Conservation (phyloP, 257 asterid species). For the Apocynum venetum region DNA sequence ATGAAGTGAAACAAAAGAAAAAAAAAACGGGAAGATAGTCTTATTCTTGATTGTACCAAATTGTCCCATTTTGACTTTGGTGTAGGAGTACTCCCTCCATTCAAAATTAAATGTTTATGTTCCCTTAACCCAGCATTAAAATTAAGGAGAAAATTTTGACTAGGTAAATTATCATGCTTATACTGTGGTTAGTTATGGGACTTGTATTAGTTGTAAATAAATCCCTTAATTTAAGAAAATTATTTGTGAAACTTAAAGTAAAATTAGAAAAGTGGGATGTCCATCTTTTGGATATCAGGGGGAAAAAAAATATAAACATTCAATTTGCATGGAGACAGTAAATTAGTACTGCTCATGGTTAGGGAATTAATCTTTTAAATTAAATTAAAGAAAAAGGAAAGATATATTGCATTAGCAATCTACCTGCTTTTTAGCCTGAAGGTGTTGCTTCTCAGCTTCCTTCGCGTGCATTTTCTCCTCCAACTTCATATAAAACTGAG, state of each 20-base stretch:
- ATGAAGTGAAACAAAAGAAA: not conserved
- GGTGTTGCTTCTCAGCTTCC: slow-evolving; percentile 43
- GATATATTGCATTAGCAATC: not conserved
- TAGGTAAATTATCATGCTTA: not conserved
- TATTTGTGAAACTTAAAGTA: not conserved
- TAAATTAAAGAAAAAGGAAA: not conserved
- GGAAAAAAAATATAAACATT: not conserved
- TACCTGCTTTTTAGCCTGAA: slow-evolving; percentile 20
- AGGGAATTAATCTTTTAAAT: not conserved
- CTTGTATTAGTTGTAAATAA: not conserved
- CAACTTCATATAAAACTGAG: slow-evolving; percentile 26
- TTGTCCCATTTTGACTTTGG: not conserved
- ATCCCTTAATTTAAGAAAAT: not conserved
- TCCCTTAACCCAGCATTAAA: too few relatives aligned
- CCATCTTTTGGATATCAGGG: not conserved
- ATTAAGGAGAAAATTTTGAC: too few relatives aligned
- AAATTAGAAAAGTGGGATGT: not conserved
- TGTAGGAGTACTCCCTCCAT: too few relatives aligned
- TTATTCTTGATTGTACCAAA: not conserved
- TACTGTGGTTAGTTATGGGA: not conserved
- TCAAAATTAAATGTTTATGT: too few relatives aligned
- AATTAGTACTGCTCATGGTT: not conserved
- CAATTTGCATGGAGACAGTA: not conserved
- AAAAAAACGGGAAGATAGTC: not conserved
- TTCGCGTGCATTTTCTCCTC: slow-evolving; percentile 46